A percentile compares a stretch with the other conserved stretches of the same genome.
Conservation (phyloP, 2,329 filamentous ascomycete species). For the Tolypocladium inflatum region DNA sequence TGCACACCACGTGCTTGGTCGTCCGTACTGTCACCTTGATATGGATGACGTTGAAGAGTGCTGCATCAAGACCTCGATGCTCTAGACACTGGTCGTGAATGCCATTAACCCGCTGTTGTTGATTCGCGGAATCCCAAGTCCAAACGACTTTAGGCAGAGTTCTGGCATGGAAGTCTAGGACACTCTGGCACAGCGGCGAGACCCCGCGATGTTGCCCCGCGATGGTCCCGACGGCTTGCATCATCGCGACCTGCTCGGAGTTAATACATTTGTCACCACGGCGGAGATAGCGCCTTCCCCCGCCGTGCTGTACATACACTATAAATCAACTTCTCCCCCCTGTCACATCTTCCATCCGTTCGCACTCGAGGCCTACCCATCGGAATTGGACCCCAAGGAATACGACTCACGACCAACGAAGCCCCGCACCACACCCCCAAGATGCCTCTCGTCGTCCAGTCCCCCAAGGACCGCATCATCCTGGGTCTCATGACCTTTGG, state of each 20-base stretch:
- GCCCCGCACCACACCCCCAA: slow-evolving; percentile 7
- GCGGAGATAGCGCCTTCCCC: neutral
- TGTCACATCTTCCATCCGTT: neutral
- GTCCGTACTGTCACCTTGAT: too few relatives aligned
- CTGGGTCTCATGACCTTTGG: slow-evolving; percentile 84
- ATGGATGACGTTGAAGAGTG: neutral
- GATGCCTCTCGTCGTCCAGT: slow-evolving; percentile 37
- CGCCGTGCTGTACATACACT: neutral
- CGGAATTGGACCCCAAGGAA: neutral
- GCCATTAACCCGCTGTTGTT: neutral
- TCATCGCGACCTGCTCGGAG: neutral
- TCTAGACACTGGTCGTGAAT: too few relatives aligned
- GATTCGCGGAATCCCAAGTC: neutral
- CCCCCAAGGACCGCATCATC: slow-evolving; percentile 58
- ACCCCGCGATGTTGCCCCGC: neutral
- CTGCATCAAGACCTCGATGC: neutral
- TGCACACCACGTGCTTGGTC: too few relatives aligned
- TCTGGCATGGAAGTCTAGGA: neutral
- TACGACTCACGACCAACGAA: neutral
- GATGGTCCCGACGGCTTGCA: neutral
- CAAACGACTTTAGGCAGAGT: neutral
- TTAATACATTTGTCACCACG: neutral
- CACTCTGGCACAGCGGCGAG: neutral
- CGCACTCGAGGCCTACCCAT: neutral
- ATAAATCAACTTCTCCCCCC: neutral